phyloP scores from a whole-genome alignment of 208 protist genomes.

The Leishmania tarentolae region DNA sequence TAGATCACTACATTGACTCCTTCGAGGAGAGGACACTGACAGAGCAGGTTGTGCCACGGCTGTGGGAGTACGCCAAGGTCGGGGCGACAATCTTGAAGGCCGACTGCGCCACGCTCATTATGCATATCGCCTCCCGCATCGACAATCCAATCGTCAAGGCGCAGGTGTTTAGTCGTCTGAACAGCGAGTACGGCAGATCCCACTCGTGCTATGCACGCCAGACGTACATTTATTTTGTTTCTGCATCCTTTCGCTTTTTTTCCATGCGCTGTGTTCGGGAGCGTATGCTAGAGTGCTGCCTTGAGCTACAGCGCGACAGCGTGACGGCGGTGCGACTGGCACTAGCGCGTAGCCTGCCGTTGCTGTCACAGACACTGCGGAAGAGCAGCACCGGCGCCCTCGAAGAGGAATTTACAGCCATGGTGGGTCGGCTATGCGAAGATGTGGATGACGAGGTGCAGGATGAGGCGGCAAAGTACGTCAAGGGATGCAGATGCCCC shows the following conservation, averaged over 20 bases:
- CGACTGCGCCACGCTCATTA: slow-evolving; percentile 60
- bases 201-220: slow-evolving; percentile 70
- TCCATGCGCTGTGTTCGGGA: slow-evolving; percentile 85
- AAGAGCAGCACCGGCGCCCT: slow-evolving; percentile 35
- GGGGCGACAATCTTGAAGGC: slow-evolving; percentile 69
- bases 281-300: slow-evolving; percentile 74
- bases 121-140: slow-evolving; percentile 47
- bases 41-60: slow-evolving; percentile 69
- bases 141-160: slow-evolving; percentile 57
- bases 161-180: slow-evolving; percentile 81
- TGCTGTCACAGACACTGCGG: slow-evolving; percentile 54
- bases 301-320: slow-evolving; percentile 81
- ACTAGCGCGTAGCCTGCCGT: slow-evolving; percentile 53
- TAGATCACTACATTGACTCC: slow-evolving; percentile 56
- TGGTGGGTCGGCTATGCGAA: slow-evolving; percentile 75
- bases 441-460: slow-evolving; percentile 74
- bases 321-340: slow-evolving; percentile 75
- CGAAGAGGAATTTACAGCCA: slow-evolving; percentile 76
- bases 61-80: slow-evolving; percentile 59
- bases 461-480: slow-evolving; percentile 35
- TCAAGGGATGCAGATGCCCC: slow-evolving; percentile 23
- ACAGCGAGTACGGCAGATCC: slow-evolving; percentile 82
- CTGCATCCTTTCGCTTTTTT: slow-evolving; percentile 58
- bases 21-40: slow-evolving; percentile 58
- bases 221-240: slow-evolving; percentile 69